Percentiles rank a stretch among this genome's conserved stretches.
Conservation (phyloP, 306 rosid species). For the Oxytropis ochrocephala region DNA sequence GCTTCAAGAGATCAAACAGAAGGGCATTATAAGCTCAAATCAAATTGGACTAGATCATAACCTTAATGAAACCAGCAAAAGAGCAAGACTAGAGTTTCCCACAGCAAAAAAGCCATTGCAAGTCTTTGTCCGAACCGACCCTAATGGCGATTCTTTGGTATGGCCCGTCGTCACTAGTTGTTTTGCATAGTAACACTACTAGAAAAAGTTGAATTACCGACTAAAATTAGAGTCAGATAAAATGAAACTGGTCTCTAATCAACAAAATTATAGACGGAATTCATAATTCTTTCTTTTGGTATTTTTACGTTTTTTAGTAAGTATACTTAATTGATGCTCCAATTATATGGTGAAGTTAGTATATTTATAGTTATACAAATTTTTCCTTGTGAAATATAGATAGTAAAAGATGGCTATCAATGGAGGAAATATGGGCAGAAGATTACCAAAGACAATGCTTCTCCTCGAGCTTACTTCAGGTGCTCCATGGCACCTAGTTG, state of each 20-base stretch:
- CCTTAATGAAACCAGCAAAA: slow-evolving; percentile 30
- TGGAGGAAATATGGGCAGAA: slow-evolving; percentile 90
- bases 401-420: slow-evolving; percentile 54
- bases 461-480: slow-evolving; percentile 77
- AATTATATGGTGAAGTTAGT: background rate
- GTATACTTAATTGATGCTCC: background rate
- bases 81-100: slow-evolving; percentile 34
- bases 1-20: slow-evolving; percentile 22
- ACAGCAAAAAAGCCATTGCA: slow-evolving; percentile 27
- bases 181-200: too few relatives aligned
- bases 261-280: too few relatives aligned
- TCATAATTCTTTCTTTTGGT: too few relatives aligned
- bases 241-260: too few relatives aligned
- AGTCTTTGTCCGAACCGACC: slow-evolving; percentile 44
- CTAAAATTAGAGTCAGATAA: too few relatives aligned
- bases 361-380: background rate
- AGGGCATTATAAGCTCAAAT: background rate
- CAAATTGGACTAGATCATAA: background rate
- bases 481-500: slow-evolving; percentile 68
- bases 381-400: slow-evolving; percentile 14
- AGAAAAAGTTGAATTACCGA: too few relatives aligned
- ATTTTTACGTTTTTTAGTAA: too few relatives aligned
- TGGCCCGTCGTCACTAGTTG: slow-evolving; percentile 1
- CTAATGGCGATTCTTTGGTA: slow-evolving; percentile 45
- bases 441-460: slow-evolving; percentile 68